These are phyloP conservation scores for Saccharomyces hybrid DNA, from an alignment of 1,139 yeast species.

Conservation along the genomic window DNA sequence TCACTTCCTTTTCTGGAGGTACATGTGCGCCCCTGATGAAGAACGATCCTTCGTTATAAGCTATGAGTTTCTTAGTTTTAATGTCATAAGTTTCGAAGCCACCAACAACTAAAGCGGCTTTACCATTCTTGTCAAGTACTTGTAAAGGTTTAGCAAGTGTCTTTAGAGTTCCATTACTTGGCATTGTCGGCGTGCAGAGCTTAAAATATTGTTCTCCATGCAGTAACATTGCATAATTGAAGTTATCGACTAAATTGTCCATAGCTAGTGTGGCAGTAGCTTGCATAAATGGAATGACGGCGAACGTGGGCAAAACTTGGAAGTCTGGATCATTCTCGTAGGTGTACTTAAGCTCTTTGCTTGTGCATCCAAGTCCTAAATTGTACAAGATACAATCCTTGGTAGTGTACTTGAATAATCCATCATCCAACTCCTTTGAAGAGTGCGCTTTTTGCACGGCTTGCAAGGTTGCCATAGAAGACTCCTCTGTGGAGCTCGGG, in stretches of 20 bases:
- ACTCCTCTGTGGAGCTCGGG: constrained; percentile 65
- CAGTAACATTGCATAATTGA: constrained; percentile 79
- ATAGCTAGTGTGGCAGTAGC: constrained; percentile 46
- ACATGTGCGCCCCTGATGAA: constrained; percentile 75
- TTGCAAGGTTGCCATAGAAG: constrained; percentile 67
- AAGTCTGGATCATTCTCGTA: constrained; percentile 74
- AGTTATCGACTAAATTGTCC: constrained; percentile 59
- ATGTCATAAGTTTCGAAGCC: constrained; percentile 68
- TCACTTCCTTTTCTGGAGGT: constrained; percentile 46
- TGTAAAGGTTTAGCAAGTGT: constrained; percentile 65
- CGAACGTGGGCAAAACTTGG: constrained; percentile 88
- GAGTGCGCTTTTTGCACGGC: constrained; percentile 52
- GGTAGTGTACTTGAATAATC: constrained; percentile 44
- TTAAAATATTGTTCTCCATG: constrained; percentile 95
- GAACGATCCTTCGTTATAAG: constrained; percentile 77
- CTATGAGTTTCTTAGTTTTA: constrained; percentile 59
- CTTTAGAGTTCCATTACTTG: constrained; percentile 56
- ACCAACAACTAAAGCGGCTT: constrained; percentile 73
- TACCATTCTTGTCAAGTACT: constrained; percentile 78
- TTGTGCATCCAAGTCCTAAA: constrained; percentile 79
- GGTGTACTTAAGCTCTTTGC: constrained; percentile 66
- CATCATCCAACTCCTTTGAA: constrained; percentile 37
- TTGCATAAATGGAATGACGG: constrained; percentile 72
- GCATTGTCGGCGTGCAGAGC: constrained; percentile 71
- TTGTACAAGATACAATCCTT: constrained; percentile 80